These are phyloP conservation scores for Dioszegia aurantiaca DNA, from an alignment of 768 basidiomycete species.

Conservation along the genomic window DNA sequence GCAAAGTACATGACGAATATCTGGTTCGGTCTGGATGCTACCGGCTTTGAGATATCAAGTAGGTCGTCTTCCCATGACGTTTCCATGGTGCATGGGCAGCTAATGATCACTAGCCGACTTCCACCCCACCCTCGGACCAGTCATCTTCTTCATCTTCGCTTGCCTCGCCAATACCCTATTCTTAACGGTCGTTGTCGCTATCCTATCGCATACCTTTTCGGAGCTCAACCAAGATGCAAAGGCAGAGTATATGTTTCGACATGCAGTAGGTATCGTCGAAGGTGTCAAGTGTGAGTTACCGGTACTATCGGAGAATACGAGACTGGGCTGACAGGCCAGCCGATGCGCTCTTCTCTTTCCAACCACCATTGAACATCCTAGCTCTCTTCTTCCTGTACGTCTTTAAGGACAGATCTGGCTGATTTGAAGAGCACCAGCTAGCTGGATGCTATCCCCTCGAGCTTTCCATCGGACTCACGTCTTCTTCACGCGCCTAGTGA, in stretches of 20 bases:
- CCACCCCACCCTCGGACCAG: constrained; percentile 20
- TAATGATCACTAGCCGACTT: constrained; percentile 16
- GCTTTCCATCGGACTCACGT: constrained; percentile 22
- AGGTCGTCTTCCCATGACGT: not conserved
- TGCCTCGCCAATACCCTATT: constrained; percentile 23
- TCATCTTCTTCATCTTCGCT: constrained; percentile 25
- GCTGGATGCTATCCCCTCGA: constrained; percentile 14
- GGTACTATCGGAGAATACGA: not conserved
- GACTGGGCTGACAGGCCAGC: constrained; percentile 5
- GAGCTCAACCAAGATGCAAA: constrained; percentile 24
- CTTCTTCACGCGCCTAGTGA: constrained; percentile 19
- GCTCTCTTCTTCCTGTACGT: constrained; percentile 18
- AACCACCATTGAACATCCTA: constrained; percentile 21
- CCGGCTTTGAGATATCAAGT: constrained; percentile 21
- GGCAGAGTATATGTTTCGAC: constrained; percentile 24
- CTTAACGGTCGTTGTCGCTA: constrained; percentile 21
- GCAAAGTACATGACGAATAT: constrained; percentile 34
- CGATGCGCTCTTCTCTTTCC: constrained; percentile 24
- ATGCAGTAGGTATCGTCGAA: constrained; percentile 23
- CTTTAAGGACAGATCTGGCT: not conserved
- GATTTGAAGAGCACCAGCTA: constrained; percentile 7
- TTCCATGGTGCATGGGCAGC: not conserved
- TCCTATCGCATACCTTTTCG: constrained; percentile 20
- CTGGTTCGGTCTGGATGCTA: constrained; percentile 34
- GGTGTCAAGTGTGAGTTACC: constrained; percentile 20